Percentiles rank a stretch among this genome's conserved stretches.
phyloP scores from a whole-genome alignment of 139 green algal species.

The Chlorella sp. region DNA sequence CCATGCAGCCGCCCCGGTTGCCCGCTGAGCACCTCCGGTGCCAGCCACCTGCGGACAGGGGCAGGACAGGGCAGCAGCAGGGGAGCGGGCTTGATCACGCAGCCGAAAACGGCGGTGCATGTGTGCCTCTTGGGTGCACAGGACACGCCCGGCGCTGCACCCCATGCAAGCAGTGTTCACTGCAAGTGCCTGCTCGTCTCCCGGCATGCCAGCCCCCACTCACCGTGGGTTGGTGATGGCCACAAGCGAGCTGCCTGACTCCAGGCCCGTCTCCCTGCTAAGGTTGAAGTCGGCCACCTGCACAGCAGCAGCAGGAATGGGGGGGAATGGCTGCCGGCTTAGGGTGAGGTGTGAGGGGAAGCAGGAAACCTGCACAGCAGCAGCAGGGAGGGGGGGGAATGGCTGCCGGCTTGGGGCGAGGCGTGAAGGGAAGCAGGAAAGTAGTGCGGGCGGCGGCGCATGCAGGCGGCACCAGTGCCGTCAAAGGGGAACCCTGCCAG shows the following conservation, averaged over 20 bases:
- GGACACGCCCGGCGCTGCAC: background rate
- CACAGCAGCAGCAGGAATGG: background rate
- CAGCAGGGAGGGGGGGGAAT: too few relatives aligned
- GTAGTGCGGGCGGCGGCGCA: too few relatives aligned
- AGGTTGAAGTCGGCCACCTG: constrained; percentile 63
- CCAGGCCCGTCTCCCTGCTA: constrained; percentile 12
- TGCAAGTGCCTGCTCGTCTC: background rate
- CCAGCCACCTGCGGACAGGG: constrained; percentile 23
- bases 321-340: too few relatives aligned
- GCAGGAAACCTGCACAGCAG: too few relatives aligned
- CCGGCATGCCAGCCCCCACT: background rate
- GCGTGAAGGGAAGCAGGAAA: too few relatives aligned
- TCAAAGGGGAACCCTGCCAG: background rate
- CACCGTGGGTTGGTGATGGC: constrained; percentile 59
- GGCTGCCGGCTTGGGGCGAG: too few relatives aligned
- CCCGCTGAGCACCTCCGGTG: constrained; percentile 58
- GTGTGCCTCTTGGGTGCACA: background rate
- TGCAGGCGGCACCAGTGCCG: too few relatives aligned
- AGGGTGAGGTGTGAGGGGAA: too few relatives aligned
- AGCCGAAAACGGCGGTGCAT: background rate
- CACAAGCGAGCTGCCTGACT: constrained; percentile 31
- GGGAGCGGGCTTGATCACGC: background rate
- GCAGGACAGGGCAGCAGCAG: background rate
- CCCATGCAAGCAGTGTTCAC: background rate
- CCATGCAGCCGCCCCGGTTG: constrained; percentile 33